These are phyloP conservation scores for Cutaneotrichosporon sp. DNA, from an alignment of 1,284 basidiomycete genomes.

Conservation along the genomic window DNA sequence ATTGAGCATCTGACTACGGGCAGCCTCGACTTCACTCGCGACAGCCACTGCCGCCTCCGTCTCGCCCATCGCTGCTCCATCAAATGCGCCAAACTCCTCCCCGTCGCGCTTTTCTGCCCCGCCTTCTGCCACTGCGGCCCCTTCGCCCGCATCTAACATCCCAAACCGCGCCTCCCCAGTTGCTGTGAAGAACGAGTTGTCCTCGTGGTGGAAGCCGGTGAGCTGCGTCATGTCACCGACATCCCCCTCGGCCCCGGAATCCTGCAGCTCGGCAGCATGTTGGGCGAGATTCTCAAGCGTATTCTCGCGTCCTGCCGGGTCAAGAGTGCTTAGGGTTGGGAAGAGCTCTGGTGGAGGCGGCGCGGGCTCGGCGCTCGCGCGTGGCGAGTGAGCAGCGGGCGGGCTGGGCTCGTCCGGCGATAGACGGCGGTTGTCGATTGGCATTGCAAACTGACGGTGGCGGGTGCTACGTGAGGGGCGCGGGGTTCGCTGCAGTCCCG, in stretches of 20 bases:
- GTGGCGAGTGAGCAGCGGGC: neutral
- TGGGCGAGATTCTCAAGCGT: conserved; percentile 5
- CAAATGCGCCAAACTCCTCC: neutral
- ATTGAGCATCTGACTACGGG: neutral
- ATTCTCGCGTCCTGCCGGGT: neutral
- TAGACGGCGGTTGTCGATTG: neutral
- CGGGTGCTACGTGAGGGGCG: too few species aligned
- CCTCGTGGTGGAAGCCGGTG: conserved; percentile 1
- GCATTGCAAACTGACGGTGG: neutral
- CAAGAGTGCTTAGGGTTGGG: neutral
- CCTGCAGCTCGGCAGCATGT: conserved; percentile 2
- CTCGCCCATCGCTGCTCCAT: neutral
- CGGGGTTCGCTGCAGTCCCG: too few species aligned
- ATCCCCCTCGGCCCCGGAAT: neutral
- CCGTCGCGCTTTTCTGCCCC: neutral
- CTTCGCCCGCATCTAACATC: conserved; percentile 1
- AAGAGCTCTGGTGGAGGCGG: neutral
- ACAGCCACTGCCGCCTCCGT: neutral
- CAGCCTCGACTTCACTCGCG: neutral
- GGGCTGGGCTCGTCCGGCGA: neutral
- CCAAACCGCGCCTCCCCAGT: conserved; percentile 4
- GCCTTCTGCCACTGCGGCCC: neutral
- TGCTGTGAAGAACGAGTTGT: conserved; percentile 1
- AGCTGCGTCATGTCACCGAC: neutral
- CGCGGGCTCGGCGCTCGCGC: neutral